These are phyloP conservation scores for Calvatia gigantea DNA, from an alignment of 768 basidiomycete genomes.

Conservation along the genomic window DNA sequence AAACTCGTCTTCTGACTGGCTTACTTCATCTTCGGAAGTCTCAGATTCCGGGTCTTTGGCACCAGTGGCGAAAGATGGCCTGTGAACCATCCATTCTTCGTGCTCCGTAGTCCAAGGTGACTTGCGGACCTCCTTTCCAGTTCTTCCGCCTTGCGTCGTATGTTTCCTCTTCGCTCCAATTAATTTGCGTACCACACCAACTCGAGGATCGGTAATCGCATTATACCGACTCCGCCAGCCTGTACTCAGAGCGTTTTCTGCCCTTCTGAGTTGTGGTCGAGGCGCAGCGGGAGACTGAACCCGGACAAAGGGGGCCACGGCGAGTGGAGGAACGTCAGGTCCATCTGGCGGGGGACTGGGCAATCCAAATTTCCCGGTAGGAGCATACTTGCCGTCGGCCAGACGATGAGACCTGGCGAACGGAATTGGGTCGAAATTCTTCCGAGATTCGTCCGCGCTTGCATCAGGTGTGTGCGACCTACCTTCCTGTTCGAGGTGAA, in stretches of 20 bases:
- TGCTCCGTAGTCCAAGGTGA: constrained; percentile 44
- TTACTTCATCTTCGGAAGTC: constrained; percentile 29
- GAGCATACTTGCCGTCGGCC: constrained; percentile 69
- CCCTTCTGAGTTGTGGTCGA: background rate
- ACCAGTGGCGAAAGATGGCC: constrained; percentile 27
- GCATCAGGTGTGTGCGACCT: constrained; percentile 10
- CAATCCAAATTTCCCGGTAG: constrained; percentile 65
- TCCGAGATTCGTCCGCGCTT: constrained; percentile 15
- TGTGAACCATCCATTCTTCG: constrained; percentile 43
- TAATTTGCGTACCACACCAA: constrained; percentile 64
- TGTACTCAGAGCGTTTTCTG: constrained; percentile 11
- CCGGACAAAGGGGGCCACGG: constrained; percentile 20
- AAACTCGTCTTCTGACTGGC: constrained; percentile 48
- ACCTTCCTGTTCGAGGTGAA: constrained; percentile 38
- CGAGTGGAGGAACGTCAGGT: constrained; percentile 22
- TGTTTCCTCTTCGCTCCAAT: constrained; percentile 70
- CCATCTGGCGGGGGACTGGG: constrained; percentile 60
- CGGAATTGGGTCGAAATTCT: constrained; percentile 66
- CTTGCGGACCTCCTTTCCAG: constrained; percentile 21
- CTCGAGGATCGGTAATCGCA: constrained; percentile 65
- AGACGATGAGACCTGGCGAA: constrained; percentile 61
- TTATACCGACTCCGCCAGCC: constrained; percentile 55
- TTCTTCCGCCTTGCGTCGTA: constrained; percentile 31
- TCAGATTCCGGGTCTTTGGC: constrained; percentile 29
- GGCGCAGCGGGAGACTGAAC: constrained; percentile 15